Conservation (phyloP, 805 yeast species). For the Wickerhamiella nectarea region DNA sequence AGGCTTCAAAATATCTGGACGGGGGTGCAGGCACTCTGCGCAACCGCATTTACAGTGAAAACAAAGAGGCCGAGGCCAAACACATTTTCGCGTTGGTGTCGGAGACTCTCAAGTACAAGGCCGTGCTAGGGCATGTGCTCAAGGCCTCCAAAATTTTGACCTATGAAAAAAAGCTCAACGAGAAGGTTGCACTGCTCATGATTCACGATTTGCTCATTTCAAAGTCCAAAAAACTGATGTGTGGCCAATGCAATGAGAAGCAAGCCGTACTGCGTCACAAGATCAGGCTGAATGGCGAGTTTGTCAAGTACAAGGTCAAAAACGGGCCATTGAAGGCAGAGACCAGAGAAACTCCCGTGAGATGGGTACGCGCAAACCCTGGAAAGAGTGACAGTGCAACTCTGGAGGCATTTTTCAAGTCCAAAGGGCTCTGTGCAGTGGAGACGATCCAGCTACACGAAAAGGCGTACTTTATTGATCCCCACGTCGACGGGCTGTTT, state of each 20-base stretch:
- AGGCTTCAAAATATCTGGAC: conserved; percentile 20
- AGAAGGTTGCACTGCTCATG: conserved; percentile 45
- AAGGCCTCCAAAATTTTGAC: conserved; percentile 52
- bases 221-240: conserved; percentile 66
- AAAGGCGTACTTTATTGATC: conserved; percentile 43
- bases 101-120: conserved; percentile 61
- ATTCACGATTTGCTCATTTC: conserved; percentile 73
- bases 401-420: conserved; percentile 26
- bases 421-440: conserved; percentile 33
- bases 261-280: conserved; percentile 66
- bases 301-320: conserved; percentile 61
- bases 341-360: conserved; percentile 28
- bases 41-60: conserved; percentile 27
- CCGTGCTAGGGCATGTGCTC: conserved; percentile 48
- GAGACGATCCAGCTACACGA: conserved; percentile 29
- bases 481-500: conserved; percentile 56
- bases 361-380: conserved; percentile 45
- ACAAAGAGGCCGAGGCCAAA: conserved; percentile 53
- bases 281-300: conserved; percentile 70
- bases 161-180: conserved; percentile 35
- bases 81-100: conserved; percentile 75
- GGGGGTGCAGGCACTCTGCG: conserved; percentile 21
- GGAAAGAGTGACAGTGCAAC: conserved; percentile 34
- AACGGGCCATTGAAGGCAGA: conserved; percentile 27
- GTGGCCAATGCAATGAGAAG: conserved; percentile 78